Base-by-base conservation (phyloP, 2,329 filamentous ascomycete genomes). In the Davidsoniella australis region DNA sequence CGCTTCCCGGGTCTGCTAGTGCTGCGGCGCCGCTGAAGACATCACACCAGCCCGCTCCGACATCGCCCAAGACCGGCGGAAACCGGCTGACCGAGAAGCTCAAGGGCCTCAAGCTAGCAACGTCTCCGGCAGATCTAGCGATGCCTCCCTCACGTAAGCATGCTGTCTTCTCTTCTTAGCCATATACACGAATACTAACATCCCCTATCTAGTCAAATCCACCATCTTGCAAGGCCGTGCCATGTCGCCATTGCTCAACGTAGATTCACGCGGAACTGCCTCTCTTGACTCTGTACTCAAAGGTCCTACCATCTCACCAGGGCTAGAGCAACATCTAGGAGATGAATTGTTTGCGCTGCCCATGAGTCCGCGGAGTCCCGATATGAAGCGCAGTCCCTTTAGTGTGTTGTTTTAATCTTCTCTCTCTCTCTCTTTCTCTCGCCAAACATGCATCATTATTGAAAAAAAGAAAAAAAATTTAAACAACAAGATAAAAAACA, bases 271-370 rank as follows among this genome's bases (percentile, higher is more conserved):
- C 47, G 50, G 46, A 23, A 41, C 50, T 29, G 33, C 43, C 23
- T 52, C 50, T 14, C 43, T 52, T 12, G 47, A 52, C 29, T 45
- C 50, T 4, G 39, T 52, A 24, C 24, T 52, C 46, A 48, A 48
- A 23, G 47, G 47, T 3, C 8, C 24, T 39, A 20, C 20, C 38
- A 29, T 41, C 17, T 17, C 47, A 24, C 44, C 47, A 24, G 18
- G n/a, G 5, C 23, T 23, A 33, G 14, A 24, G 17, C 39, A 44
- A 8, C 40, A 20, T 39, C 74, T 72, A 0, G 82, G 86, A 56
- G 86, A 94, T 52, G 88, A 84, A 39, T 69, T 94, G 2, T 95
- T 95, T 60, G 87, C 86, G 0, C 72, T 94, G 47, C 86, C 85
- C 1, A 77, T 94, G 66, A 89, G 84, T 58, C 87, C 87, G 1